phyloP scores from a whole-genome alignment of 2,329 filamentous ascomycete species.

The Fusarium concolor region DNA sequence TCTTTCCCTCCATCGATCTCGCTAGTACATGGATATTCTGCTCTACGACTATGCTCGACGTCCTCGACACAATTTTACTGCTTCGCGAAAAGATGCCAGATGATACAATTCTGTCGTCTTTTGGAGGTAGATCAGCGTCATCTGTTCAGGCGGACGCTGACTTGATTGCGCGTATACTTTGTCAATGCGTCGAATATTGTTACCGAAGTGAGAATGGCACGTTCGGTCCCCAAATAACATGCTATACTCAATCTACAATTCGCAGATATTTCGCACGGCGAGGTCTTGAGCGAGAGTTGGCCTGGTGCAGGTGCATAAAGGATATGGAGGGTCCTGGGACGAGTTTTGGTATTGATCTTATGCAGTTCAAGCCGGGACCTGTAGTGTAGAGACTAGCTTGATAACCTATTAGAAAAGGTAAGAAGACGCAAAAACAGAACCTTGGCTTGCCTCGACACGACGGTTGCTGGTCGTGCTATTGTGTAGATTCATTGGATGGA shows the following conservation, averaged over 20 bases:
- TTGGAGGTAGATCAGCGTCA: fast-evolving
- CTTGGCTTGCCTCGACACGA: not conserved
- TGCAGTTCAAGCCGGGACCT: slow-evolving; percentile 2
- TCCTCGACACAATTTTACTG: not conserved
- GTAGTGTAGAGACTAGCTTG: too few relatives aligned
- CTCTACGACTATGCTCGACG: slow-evolving; percentile 1
- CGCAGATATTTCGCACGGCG: not conserved
- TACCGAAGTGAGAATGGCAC: slow-evolving; percentile 16
- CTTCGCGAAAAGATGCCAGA: not conserved
- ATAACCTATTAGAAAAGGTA: not conserved
- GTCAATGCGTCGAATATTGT: slow-evolving; percentile 16
- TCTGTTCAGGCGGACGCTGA: not conserved
- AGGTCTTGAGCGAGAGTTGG: not conserved
- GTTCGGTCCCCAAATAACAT: slow-evolving; percentile 16
- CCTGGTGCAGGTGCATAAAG: slow-evolving; percentile 1
- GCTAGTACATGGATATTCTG: slow-evolving; percentile 4
- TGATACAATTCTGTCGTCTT: fast-evolving
- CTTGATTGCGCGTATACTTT: not conserved
- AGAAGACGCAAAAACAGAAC: not conserved
- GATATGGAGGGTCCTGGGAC: not conserved
- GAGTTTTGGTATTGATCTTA: slow-evolving; percentile 12
- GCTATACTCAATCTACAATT: not conserved
- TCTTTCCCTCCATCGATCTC: not conserved
- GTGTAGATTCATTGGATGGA: too few relatives aligned
- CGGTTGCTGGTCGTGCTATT: too few relatives aligned